Percentiles rank a stretch among this genome's conserved stretches.
phyloP scores from a whole-genome alignment of 2,329 filamentous ascomycete species.

The Alternaria triticina region DNA sequence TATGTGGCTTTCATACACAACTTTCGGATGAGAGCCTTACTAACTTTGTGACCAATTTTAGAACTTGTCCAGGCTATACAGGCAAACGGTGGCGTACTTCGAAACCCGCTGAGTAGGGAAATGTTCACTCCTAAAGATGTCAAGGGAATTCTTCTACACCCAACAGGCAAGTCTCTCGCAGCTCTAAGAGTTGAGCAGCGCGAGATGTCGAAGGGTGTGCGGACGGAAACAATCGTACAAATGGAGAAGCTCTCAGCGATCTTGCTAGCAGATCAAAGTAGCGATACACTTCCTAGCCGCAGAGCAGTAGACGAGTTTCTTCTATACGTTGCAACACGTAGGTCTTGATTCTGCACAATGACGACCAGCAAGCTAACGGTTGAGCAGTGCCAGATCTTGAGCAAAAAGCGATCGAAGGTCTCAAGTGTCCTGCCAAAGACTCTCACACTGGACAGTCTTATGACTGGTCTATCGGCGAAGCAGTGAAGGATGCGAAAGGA shows the following conservation, averaged over 20 bases:
- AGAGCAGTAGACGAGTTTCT: conserved; percentile 42
- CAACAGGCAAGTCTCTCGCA: conserved; percentile 31
- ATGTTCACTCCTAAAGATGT: conserved; percentile 47
- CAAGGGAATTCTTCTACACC: conserved; percentile 37
- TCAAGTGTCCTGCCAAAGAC: conserved; percentile 41
- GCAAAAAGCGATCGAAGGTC: conserved; percentile 38
- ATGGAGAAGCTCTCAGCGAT: conserved; percentile 38
- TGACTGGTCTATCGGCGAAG: conserved; percentile 41
- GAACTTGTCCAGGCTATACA: conserved; percentile 44
- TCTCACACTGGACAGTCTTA: conserved; percentile 44
- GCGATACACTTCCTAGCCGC: conserved; percentile 36
- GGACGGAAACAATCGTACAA: conserved; percentile 34
- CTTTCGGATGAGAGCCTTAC: neutral
- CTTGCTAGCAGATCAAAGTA: conserved; percentile 37
- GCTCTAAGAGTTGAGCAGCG: conserved; percentile 40
- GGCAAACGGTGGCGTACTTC: conserved; percentile 39
- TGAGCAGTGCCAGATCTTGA: conserved; percentile 30
- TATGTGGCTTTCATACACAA: neutral
- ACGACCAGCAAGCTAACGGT: neutral
- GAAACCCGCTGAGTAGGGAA: conserved; percentile 42
- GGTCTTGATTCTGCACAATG: neutral
- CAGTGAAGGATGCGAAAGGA: conserved; percentile 42
- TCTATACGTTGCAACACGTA: conserved; percentile 43
- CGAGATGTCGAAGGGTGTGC: conserved; percentile 43
- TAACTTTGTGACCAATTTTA: conserved; percentile 31